These are phyloP conservation scores for Tetrapyrgos nigripes DNA, from an alignment of 1,284 basidiomycete genomes.

Conservation along the genomic window DNA sequence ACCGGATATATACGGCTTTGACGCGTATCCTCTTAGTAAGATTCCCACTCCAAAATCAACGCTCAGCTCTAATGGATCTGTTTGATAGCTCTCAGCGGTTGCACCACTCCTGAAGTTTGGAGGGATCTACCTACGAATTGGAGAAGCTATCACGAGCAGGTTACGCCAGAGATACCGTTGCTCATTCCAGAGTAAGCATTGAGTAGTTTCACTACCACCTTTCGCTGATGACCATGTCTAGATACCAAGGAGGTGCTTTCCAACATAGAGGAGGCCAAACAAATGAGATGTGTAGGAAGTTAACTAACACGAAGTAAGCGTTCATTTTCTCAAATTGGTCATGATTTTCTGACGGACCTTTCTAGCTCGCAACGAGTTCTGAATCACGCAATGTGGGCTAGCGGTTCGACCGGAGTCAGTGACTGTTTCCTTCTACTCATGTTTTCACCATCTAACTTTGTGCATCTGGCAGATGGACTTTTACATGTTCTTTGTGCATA, in stretches of 20 bases:
- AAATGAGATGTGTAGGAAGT: not conserved
- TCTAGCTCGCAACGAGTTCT: not conserved
- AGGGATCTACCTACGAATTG: slow-evolving; percentile 4
- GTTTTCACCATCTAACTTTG: not conserved
- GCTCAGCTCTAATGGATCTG: not conserved
- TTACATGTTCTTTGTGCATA: not conserved
- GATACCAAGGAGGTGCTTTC: slow-evolving; percentile 53
- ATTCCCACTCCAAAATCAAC: too few species aligned
- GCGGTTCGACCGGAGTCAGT: not conserved
- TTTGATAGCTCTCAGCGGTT: too few species aligned
- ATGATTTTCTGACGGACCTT: not conserved
- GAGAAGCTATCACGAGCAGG: slow-evolving; percentile 3
- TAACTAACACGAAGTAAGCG: not conserved
- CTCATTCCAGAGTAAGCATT: slow-evolving; percentile 25
- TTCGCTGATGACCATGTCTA: not conserved
- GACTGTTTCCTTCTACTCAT: not conserved
- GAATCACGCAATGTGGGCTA: not conserved
- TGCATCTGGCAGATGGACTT: not conserved
- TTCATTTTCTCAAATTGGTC: not conserved
- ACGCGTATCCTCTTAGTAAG: not conserved
- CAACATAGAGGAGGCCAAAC: not conserved
- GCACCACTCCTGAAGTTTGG: too few species aligned
- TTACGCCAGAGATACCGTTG: not conserved
- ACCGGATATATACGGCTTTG: slow-evolving; percentile 2
- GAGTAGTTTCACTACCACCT: slow-evolving; percentile 30